Conservation (phyloP, 495 filamentous ascomycete species). For the Aspergillus bridgeri region DNA sequence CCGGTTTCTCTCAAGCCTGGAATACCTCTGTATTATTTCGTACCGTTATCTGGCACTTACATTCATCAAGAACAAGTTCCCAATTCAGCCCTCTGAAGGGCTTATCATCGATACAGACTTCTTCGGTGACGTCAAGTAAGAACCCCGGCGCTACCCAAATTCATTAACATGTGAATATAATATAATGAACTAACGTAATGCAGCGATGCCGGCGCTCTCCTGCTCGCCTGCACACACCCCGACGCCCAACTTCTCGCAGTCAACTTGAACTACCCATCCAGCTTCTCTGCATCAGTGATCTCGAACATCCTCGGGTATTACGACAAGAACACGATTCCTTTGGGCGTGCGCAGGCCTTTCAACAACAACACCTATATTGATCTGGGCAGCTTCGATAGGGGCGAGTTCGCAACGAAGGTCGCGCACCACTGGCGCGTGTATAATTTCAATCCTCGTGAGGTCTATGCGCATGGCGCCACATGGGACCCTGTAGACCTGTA, state of each 20-base stretch:
- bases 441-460: no score
- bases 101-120: constrained; percentile 11
- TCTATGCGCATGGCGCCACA: no score
- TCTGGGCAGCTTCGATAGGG: constrained; percentile 24
- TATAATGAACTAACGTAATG: not conserved
- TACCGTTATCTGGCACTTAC: no score
- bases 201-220: constrained; percentile 7
- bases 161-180: not conserved
- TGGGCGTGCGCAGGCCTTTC: constrained; percentile 37
- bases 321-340: constrained; percentile 29
- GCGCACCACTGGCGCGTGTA: constrained; percentile 35
- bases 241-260: constrained; percentile 35
- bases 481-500: constrained; percentile 42
- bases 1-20: no score
- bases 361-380: constrained; percentile 43
- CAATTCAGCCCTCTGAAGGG: not conserved
- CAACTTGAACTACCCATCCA: constrained; percentile 40
- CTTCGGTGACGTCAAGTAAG: constrained; percentile 13
- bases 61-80: no score
- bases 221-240: constrained; percentile 1
- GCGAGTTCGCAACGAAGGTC: constrained; percentile 35
- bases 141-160: not conserved
- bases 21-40: no score
- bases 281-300: constrained; percentile 38
- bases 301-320: constrained; percentile 44